Evolutionary conservation across 345 rosid genomes (phyloP), one percentile per base, ranked within the genome.

Genomic region (Turnera subulata): DNA sequence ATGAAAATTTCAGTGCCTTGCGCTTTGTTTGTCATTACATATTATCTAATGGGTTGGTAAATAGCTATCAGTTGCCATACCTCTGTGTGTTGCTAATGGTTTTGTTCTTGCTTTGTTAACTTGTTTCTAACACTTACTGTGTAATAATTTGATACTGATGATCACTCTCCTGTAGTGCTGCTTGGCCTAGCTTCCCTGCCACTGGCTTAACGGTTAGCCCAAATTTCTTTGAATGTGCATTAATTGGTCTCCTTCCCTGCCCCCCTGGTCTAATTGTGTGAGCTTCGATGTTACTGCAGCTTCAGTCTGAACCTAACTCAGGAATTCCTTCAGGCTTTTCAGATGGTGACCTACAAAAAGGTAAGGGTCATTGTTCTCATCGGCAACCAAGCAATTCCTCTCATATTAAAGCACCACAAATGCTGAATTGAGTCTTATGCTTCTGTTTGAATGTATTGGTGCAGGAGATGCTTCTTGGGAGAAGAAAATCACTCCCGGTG

Each of bases 111-210:
- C 11, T 9, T 17, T 43, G 25, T 11, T 47, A 29, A 25, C 7
- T 62, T 48, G 24, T 54, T 63, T 39, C 26, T 46, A 3, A 6
- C 0, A 4, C 43, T 13, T 11, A 25, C 20, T 55, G 50, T 37
- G 29, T 50, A 50, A 21, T 22, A 7, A 19, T 67, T 50, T 67
- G 55, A 67, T 33, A 10, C 8, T 32, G 15, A 18, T 45, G 23
- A 25, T 19, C 54, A 50, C 25, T 56, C 62, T 67, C 37, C 14
- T 77, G 68, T 65, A 84, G 89, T 76, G 63, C 61, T 13, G 53
- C 84, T 46, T 84, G 89, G 86, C 65, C 86, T 22, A 70, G 77
- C 48, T 71, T 69, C 38, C 48, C 80, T 45, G 55, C 72, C 14
- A 54, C 76, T 21, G 73, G 76, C 35, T 50, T 55, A 19, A 37